phyloP scores from a whole-genome alignment of 805 yeast species.

The Starmerella geochares region DNA sequence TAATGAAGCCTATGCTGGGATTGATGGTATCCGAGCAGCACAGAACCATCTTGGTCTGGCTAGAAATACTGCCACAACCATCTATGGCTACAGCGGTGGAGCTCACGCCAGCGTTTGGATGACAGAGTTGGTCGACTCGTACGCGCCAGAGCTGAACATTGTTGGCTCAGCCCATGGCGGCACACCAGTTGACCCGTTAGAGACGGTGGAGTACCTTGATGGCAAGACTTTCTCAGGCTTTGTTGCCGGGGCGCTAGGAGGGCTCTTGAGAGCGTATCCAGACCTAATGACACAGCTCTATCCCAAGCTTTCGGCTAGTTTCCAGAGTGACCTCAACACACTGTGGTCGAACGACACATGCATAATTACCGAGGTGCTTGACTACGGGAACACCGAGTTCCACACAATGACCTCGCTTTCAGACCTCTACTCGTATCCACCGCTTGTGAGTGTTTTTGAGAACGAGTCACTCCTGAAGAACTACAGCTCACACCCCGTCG shows the following conservation, averaged over 20 bases:
- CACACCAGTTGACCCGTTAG: background rate
- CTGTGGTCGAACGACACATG: background rate
- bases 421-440: background rate
- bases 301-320: conserved; percentile 4
- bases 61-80: background rate
- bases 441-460: background rate
- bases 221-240: conserved; percentile 23
- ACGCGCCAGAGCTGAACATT: background rate
- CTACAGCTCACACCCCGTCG: conserved; percentile 9
- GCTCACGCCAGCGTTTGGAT: background rate
- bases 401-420: background rate
- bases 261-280: conserved; percentile 24
- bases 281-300: conserved; percentile 8
- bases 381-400: background rate
- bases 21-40: background rate
- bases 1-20: background rate
- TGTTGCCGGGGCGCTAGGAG: conserved; percentile 24
- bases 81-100: background rate
- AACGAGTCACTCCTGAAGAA: conserved; percentile 1
- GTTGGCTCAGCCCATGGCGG: conserved; percentile 22
- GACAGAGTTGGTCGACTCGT: no score
- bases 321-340: background rate
- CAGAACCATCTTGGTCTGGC: background rate
- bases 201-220: conserved; percentile 15
- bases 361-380: background rate